Evolutionary conservation across 331 rosid species (phyloP), one percentile per base, ranked within the genome.

Genomic region (Phaseolus coccineus): DNA sequence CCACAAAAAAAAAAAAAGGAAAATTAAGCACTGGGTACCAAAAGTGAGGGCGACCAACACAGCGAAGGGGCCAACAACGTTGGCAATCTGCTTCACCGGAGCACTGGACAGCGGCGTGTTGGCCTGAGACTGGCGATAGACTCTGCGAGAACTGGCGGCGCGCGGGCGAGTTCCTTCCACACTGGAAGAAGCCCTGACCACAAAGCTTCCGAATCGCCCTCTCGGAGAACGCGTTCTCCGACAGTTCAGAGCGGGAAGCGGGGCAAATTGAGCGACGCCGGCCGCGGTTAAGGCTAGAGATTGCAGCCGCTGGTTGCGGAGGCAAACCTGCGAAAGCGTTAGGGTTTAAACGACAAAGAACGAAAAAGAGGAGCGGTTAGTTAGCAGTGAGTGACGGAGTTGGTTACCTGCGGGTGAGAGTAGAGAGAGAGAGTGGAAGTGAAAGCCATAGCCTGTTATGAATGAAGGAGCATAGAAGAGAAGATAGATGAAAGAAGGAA

Each of bases 101-200:
- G 89, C 88, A 85, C 73, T 77, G 3, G 91, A 71, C 31, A 85
- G 75, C 28, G 90, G 73, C 78, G 89, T 77, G 58, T 50, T 79
- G 64, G 81, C 73, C 87, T 90, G 98, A 77, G 97, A 85, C 85
- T 91, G 85, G 63, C 91, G 87, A 55, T 91, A 91, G 47, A 90
- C 94, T 85, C 96, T 90, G 46, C 97, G 90, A 70, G 87, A 68
- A 48, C 86, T 78, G 22, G 78, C 24, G 35, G 84, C 33, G 82
- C 93, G 90, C 65, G 90, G 74, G 1, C 91, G 75, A 70, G 83
- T 76, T n/a, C 92, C 89, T 22, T 72, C 89, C 0, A 87, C 22
- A 19, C 22, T 19, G 22, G 22, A 19, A 19, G 22, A 19, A 19
- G 22, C 22, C 22, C 22, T 19, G 22, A 19, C 90, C 28, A 66